These are phyloP conservation scores for Przewalskia tangutica DNA, from an alignment of 257 asterid genomes.

Conservation along the genomic window DNA sequence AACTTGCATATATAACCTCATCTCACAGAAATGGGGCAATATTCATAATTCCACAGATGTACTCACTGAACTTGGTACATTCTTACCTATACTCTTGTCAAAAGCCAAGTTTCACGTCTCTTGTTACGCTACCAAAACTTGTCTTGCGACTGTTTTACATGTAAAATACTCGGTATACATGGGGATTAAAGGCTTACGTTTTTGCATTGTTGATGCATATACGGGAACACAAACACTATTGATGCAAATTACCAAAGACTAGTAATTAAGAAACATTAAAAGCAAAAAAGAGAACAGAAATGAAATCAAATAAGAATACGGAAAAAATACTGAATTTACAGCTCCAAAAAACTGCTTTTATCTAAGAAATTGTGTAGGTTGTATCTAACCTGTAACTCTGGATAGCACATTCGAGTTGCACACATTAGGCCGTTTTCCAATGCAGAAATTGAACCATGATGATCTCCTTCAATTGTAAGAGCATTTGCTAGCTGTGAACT, in stretches of 20 bases:
- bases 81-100: neutral
- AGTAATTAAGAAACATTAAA: neutral
- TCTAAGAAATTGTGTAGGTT: conserved; percentile 8
- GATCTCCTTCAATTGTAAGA: conserved; percentile 76
- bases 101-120: neutral
- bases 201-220: neutral
- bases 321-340: neutral
- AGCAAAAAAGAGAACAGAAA: neutral
- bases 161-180: neutral
- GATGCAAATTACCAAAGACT: neutral
- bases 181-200: neutral
- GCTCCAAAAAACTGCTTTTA: neutral
- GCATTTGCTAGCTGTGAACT: conserved; percentile 95
- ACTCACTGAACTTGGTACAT: neutral
- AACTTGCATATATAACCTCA: neutral
- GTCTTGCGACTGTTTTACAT: neutral
- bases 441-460: conserved; percentile 58
- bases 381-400: conserved; percentile 79
- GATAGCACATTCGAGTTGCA: conserved; percentile 88
- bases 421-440: conserved; percentile 61
- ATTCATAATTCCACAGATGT: neutral
- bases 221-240: neutral
- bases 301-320: neutral
- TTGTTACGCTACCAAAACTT: neutral
- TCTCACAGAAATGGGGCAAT: neutral